Percentiles rank a stretch among this genome's conserved stretches.
Conservation (phyloP, 2,329 filamentous ascomycete species). For the Epichloe scottii region DNA sequence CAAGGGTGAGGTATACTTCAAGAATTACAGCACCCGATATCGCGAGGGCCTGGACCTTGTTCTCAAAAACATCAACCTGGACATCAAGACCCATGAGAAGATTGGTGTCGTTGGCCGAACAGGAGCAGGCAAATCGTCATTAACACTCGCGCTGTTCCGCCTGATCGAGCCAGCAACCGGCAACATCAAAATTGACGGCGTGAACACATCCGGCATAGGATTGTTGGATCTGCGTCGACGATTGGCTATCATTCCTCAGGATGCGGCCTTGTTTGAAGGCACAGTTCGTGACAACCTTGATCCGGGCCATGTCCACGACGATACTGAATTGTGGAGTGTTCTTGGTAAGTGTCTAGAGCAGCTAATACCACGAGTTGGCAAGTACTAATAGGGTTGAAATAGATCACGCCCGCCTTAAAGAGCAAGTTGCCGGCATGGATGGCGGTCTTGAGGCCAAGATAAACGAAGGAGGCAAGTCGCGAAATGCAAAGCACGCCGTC, state of each 20-base stretch:
- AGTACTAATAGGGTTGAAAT: background rate
- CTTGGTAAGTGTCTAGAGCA: constrained; percentile 49
- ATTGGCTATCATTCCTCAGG: constrained; percentile 93
- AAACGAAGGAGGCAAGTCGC: constrained; percentile 75
- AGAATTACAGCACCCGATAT: constrained; percentile 90
- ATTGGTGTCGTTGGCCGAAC: constrained; percentile 95
- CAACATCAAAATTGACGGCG: constrained; percentile 73
- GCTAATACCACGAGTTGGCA: background rate
- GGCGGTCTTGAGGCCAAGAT: constrained; percentile 84
- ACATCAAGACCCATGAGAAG: constrained; percentile 94
- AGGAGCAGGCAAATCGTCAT: constrained; percentile 87
- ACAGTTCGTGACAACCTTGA: constrained; percentile 91
- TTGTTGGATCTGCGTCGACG: constrained; percentile 78
- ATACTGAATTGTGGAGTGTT: constrained; percentile 94
- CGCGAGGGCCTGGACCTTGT: constrained; percentile 82
- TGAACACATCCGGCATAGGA: constrained; percentile 85
- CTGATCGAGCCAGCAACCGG: constrained; percentile 83
- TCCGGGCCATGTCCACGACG: constrained; percentile 86
- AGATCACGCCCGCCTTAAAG: constrained; percentile 90
- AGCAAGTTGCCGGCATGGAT: constrained; percentile 75
- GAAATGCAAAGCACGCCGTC: background rate
- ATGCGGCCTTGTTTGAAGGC: constrained; percentile 90
- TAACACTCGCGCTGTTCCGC: constrained; percentile 86
- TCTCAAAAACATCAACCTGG: constrained; percentile 80
- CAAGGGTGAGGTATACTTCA: constrained; percentile 76